Evolutionary conservation across 2,329 filamentous ascomycete species (phyloP).

Genomic region (Salinomyces thailandicus): DNA sequence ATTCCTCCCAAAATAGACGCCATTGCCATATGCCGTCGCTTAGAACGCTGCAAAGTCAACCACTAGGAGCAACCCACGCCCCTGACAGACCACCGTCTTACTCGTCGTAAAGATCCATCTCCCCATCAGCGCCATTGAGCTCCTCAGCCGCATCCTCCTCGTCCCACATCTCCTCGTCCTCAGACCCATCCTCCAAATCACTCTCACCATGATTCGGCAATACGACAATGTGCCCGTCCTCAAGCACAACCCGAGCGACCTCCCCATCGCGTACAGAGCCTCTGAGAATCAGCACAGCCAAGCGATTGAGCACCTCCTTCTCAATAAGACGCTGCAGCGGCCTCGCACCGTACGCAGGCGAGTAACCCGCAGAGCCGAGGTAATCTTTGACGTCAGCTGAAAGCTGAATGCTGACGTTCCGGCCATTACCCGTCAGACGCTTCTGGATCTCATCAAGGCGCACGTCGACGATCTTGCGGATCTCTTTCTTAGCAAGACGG

Average conservation of each 20-base stretch:
- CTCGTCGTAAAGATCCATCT: conserved; percentile 56
- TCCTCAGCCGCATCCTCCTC: conserved; percentile 65
- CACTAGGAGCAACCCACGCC: too few relatives aligned
- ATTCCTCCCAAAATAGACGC: too few relatives aligned
- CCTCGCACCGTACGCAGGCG: conserved; percentile 85
- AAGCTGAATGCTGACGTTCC: conserved; percentile 76
- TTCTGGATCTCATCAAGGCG: conserved; percentile 83
- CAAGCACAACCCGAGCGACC: conserved; percentile 64
- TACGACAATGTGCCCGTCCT: conserved; percentile 70
- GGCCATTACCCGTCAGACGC: conserved; percentile 71
- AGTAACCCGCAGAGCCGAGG: conserved; percentile 83
- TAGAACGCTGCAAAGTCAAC: neutral
- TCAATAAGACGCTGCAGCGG: conserved; percentile 85
- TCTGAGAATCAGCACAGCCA: conserved; percentile 83
- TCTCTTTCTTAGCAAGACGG: conserved; percentile 78
- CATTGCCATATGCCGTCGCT: neutral
- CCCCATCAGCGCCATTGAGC: conserved; percentile 41
- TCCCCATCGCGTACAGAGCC: conserved; percentile 81
- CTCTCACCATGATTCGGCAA: conserved; percentile 69
- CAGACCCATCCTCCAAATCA: conserved; percentile 34
- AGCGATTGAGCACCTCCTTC: conserved; percentile 87
- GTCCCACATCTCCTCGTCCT: conserved; percentile 61
- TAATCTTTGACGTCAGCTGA: conserved; percentile 84
- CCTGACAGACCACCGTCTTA: too few relatives aligned
- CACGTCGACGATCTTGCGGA: conserved; percentile 90